A percentile compares a stretch with the other conserved stretches of the same genome.
Conservation (phyloP, 139 green algal species). For the Gonium pectorale region DNA sequence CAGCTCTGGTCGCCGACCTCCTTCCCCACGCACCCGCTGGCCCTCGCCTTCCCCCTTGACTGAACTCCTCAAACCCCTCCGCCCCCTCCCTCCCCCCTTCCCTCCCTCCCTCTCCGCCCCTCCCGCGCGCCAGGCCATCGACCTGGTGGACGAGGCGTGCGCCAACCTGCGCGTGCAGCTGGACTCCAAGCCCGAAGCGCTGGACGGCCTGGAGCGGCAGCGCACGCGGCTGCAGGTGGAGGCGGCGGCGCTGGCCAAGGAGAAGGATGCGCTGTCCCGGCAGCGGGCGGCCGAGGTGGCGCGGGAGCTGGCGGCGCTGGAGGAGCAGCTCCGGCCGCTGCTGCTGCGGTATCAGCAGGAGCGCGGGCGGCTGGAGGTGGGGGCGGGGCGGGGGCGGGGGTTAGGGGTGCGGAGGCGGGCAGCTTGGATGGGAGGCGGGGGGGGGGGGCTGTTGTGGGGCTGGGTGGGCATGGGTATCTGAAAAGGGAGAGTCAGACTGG, state of each 20-base stretch:
- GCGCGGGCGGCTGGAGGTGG: slow-evolving; percentile 83
- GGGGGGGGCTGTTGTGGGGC: no score
- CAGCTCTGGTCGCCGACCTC: no score
- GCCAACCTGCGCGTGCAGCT: slow-evolving; percentile 66
- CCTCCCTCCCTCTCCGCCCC: background rate
- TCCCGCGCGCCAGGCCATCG: slow-evolving; percentile 82
- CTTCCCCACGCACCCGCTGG: no score
- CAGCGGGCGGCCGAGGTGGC: slow-evolving; percentile 72
- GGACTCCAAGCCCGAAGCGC: slow-evolving; percentile 80
- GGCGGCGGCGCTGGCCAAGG: slow-evolving; percentile 85
- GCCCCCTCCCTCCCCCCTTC: background rate
- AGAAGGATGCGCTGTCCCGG: slow-evolving; percentile 82
- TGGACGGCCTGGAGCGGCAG: slow-evolving; percentile 87
- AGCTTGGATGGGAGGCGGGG: no score
- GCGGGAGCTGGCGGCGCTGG: slow-evolving; percentile 77
- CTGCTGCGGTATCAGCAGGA: slow-evolving; percentile 82
- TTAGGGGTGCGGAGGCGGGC: no score
- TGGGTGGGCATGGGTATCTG: no score
- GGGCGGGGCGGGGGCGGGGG: no score
- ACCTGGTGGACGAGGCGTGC: slow-evolving; percentile 73
- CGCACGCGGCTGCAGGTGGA: slow-evolving; percentile 81
- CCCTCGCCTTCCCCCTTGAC: no score
- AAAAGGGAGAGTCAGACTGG: no score
- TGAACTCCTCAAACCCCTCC: no score
- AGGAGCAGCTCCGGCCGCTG: slow-evolving; percentile 87